Evolutionary conservation across 2,329 filamentous ascomycete species (phyloP).

Genomic region (Pezicula rhizophila): DNA sequence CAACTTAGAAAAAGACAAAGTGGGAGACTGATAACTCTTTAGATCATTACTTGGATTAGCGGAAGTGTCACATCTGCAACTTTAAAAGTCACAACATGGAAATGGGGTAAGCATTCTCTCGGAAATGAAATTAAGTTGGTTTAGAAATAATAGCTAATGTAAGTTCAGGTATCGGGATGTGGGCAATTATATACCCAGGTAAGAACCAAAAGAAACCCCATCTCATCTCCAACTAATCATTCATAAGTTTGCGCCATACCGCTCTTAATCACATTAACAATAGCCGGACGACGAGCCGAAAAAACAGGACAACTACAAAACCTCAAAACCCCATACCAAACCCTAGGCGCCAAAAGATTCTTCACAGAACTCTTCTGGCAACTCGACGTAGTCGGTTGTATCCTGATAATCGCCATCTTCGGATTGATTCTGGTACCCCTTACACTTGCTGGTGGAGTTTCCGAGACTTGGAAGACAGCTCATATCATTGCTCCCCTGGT

Average conservation of each 20-base stretch:
- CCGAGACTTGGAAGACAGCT: constrained; percentile 47
- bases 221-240: neutral
- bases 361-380: constrained; percentile 46
- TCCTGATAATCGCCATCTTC: constrained; percentile 39
- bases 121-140: neutral
- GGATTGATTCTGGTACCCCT: constrained; percentile 44
- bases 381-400: constrained; percentile 45
- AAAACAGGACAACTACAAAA: constrained; percentile 36
- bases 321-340: constrained; percentile 38
- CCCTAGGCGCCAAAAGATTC: constrained; percentile 32
- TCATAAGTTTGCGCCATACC: constrained; percentile 41
- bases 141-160: neutral
- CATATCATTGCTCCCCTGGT: constrained; percentile 59
- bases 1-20: too few species aligned
- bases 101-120: constrained; percentile 39
- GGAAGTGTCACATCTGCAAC: constrained; percentile 50
- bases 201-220: neutral
- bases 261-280: constrained; percentile 43
- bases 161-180: constrained; percentile 47
- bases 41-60: constrained; percentile 58
- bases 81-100: constrained; percentile 45
- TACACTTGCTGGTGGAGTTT: constrained; percentile 46
- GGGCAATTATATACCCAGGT: constrained; percentile 51
- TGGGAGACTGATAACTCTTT: neutral
- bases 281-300: constrained; percentile 48